A percentile compares a stretch with the other conserved stretches of the same genome.
These are phyloP conservation scores for Xeromyces bisporus DNA, from an alignment of 495 filamentous ascomycete species.

Conservation along the genomic window DNA sequence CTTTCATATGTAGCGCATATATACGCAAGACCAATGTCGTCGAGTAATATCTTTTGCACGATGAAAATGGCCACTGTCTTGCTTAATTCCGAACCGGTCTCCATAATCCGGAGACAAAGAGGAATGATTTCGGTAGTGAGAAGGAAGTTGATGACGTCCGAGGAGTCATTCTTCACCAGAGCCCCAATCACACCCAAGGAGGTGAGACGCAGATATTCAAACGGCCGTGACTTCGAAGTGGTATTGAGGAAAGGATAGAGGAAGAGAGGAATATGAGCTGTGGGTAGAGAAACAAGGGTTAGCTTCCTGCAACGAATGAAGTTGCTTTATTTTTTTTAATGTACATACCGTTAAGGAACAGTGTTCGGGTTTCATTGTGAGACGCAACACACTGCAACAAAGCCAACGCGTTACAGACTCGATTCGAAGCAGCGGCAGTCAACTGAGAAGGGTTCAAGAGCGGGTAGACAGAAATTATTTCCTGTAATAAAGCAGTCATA, in stretches of 20 bases:
- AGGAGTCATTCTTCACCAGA: conserved; percentile 96
- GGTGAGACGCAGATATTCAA: conserved; percentile 94
- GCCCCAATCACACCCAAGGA: conserved; percentile 97
- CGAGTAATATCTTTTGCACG: conserved; percentile 97
- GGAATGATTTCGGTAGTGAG: conserved; percentile 98
- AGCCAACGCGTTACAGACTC: conserved; percentile 94
- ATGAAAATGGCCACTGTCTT: conserved; percentile 99
- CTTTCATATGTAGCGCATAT: conserved; percentile 98
- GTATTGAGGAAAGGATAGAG: conserved; percentile 98
- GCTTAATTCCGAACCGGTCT: conserved; percentile 94
- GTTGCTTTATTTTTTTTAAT: too few species aligned
- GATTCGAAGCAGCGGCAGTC: conserved; percentile 88
- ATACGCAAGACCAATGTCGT: conserved; percentile 94
- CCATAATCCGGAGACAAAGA: conserved; percentile 96
- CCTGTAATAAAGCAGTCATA: conserved; percentile 92
- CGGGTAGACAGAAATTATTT: conserved; percentile 98
- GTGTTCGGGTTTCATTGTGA: conserved; percentile 83
- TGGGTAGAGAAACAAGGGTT: background rate
- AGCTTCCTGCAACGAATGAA: conserved; percentile 3
- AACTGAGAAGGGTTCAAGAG: conserved; percentile 91
- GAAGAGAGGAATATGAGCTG: conserved; percentile 97
- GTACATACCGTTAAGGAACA: conserved; percentile 88
- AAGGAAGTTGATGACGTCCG: conserved; percentile 97
- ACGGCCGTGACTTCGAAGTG: conserved; percentile 92
- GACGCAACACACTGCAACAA: conserved; percentile 95